Conservation (phyloP, 1,284 basidiomycete species). For the Cutaneotrichosporon mucoides region DNA sequence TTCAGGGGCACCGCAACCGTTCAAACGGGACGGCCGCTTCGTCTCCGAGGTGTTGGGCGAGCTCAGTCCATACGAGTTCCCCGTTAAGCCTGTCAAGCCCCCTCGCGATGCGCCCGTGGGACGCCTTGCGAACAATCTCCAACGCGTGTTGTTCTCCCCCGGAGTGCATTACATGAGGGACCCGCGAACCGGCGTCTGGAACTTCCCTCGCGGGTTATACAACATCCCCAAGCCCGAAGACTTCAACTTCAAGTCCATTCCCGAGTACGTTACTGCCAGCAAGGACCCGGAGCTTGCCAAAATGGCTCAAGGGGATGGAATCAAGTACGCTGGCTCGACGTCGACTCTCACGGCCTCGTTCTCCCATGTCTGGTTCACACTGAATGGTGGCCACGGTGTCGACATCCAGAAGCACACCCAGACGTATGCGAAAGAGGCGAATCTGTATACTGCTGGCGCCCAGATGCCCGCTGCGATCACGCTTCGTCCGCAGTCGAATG, state of each 20-base stretch:
- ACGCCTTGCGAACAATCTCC: constrained; percentile 68
- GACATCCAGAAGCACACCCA: constrained; percentile 60
- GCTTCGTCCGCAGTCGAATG: constrained; percentile 55
- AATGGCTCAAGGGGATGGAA: constrained; percentile 58
- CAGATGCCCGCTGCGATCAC: constrained; percentile 70
- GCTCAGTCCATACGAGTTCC: constrained; percentile 2
- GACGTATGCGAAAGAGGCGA: constrained; percentile 59
- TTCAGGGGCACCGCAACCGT: not conserved
- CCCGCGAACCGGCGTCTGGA: constrained; percentile 78
- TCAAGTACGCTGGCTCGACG: constrained; percentile 75
- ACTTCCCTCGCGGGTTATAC: constrained; percentile 65
- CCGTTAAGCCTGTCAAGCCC: constrained; percentile 48
- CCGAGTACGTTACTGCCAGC: constrained; percentile 72
- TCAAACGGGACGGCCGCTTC: not conserved
- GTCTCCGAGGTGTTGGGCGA: not conserved
- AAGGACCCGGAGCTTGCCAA: constrained; percentile 70
- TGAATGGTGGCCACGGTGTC: constrained; percentile 58
- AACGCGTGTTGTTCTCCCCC: constrained; percentile 81
- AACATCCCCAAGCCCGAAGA: constrained; percentile 75
- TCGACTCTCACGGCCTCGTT: constrained; percentile 81
- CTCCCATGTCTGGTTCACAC: constrained; percentile 80
- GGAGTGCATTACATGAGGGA: constrained; percentile 91
- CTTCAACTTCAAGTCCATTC: constrained; percentile 81
- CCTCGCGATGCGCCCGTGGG: constrained; percentile 54
- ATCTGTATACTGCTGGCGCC: constrained; percentile 72